Conservation (phyloP, 2,329 filamentous ascomycete species). For the Clonostachys sp. region DNA sequence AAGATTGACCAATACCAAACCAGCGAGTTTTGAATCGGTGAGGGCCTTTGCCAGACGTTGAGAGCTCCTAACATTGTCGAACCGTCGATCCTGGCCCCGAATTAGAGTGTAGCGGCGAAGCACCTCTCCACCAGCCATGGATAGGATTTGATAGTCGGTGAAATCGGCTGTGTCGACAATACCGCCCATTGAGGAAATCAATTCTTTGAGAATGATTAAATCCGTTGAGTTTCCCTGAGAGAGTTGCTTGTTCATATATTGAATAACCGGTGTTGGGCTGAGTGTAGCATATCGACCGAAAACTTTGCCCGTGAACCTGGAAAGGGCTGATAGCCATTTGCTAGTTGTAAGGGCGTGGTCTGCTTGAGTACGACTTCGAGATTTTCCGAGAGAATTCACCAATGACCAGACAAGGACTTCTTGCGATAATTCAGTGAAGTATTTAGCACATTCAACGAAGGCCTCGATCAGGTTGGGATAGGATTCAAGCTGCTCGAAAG, state of each 20-base stretch:
- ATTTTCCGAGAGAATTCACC: conserved; percentile 66
- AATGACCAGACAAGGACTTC: conserved; percentile 92
- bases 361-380: conserved; percentile 58
- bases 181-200: conserved; percentile 90
- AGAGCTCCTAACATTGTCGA: conserved; percentile 69
- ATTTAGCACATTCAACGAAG: conserved; percentile 89
- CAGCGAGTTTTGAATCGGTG: conserved; percentile 71
- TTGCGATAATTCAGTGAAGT: conserved; percentile 89
- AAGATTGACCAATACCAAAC: conserved; percentile 81
- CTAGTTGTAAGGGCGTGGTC: conserved; percentile 71
- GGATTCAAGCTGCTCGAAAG: conserved; percentile 84
- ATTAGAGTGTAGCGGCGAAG: conserved; percentile 78
- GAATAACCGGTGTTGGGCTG: conserved; percentile 78
- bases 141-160: conserved; percentile 80
- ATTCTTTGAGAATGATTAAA: conserved; percentile 83
- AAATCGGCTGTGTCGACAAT: conserved; percentile 84
- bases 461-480: conserved; percentile 95
- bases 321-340: conserved; percentile 85
- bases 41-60: conserved; percentile 77
- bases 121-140: conserved; percentile 80
- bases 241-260: conserved; percentile 85
- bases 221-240: conserved; percentile 81
- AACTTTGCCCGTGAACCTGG: conserved; percentile 85
- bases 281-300: conserved; percentile 83
- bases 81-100: conserved; percentile 76